Evolutionary conservation across 148 eudicot genomes (phyloP).

Genomic region (Pouteria glomerata): DNA sequence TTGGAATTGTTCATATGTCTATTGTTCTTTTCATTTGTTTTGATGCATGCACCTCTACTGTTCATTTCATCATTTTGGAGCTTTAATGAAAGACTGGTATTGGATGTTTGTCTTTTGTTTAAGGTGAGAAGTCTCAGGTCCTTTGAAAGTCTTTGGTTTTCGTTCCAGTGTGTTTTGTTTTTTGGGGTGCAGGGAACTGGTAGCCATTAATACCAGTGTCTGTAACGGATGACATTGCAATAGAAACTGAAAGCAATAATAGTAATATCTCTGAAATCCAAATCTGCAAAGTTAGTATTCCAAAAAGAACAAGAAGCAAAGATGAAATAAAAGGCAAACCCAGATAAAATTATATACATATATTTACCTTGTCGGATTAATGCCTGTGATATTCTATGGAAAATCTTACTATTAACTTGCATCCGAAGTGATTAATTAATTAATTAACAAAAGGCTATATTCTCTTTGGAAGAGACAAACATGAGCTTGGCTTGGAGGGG

Average conservation of each 20-base stretch:
- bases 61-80: background rate
- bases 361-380: too few species aligned
- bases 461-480: too few species aligned
- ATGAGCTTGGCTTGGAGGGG: too few species aligned
- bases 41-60: background rate
- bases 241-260: conserved; percentile 1
- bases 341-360: too few species aligned
- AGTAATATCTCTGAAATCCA: background rate
- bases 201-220: background rate
- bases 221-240: background rate
- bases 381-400: too few species aligned
- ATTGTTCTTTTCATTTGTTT: background rate
- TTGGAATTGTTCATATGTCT: background rate
- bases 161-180: conserved; percentile 9
- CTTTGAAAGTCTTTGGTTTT: background rate
- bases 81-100: background rate
- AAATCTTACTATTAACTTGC: too few species aligned
- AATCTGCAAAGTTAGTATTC: background rate
- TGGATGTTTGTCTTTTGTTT: background rate
- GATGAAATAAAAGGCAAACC: too few species aligned
- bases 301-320: too few species aligned
- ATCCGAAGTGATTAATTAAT: too few species aligned
- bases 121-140: background rate
- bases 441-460: too few species aligned
- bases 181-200: background rate